Percentiles rank a stretch among this genome's conserved stretches.
phyloP scores from a whole-genome alignment of 371 early-diverging fungal genomes.

The Amoeboaphelidium occidentale region DNA sequence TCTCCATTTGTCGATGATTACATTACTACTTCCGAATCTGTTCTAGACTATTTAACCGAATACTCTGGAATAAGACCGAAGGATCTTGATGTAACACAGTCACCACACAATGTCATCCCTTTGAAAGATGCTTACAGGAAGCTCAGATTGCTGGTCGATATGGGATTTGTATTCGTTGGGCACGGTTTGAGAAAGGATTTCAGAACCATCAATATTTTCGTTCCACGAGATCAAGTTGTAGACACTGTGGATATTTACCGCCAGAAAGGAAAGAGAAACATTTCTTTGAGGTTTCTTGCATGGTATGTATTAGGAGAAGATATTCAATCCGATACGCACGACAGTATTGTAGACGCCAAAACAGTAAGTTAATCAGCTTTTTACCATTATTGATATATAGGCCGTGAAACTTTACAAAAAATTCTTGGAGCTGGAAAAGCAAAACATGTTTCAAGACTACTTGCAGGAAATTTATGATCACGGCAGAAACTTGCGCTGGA shows the following conservation, averaged over 20 bases:
- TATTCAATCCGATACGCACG: constrained; percentile 67
- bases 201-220: constrained; percentile 65
- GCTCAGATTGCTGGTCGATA: constrained; percentile 55
- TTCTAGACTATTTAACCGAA: constrained; percentile 72
- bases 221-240: constrained; percentile 58
- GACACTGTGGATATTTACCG: constrained; percentile 79
- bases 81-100: constrained; percentile 44
- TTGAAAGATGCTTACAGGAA: constrained; percentile 68
- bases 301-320: constrained; percentile 63
- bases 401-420: constrained; percentile 57
- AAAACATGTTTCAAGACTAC: constrained; percentile 37
- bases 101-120: constrained; percentile 50
- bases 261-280: constrained; percentile 31
- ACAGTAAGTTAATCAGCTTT: constrained; percentile 21
- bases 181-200: constrained; percentile 84
- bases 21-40: constrained; percentile 47
- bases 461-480: constrained; percentile 59
- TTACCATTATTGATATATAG: constrained; percentile 9
- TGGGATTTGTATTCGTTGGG: constrained; percentile 72
- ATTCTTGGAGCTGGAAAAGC: constrained; percentile 30
- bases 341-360: constrained; percentile 75
- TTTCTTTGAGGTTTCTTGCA: constrained; percentile 67
- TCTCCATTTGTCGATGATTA: constrained; percentile 86
- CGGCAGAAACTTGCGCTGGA: constrained; percentile 14
- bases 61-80: constrained; percentile 67